These are phyloP conservation scores for Sphaerostilbella broomeana DNA, from an alignment of 2,329 filamentous ascomycete genomes.

Conservation along the genomic window DNA sequence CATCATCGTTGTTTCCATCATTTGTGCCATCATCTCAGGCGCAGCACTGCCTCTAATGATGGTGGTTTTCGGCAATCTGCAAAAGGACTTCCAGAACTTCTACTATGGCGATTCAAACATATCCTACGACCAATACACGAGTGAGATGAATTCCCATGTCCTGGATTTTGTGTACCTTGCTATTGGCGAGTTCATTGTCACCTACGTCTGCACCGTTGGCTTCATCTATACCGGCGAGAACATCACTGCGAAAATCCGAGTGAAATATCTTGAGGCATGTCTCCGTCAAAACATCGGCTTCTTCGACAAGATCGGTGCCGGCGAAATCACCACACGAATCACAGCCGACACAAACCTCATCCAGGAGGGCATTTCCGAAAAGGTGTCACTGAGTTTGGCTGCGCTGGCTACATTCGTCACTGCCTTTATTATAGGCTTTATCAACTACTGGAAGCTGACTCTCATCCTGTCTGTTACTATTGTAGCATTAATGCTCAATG, in stretches of 20 bases:
- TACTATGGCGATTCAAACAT: conserved; percentile 45
- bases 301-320: conserved; percentile 7
- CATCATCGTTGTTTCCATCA: conserved; percentile 53
- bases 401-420: conserved; percentile 68
- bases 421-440: conserved; percentile 73
- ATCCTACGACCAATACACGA: conserved; percentile 36
- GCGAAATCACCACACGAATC: conserved; percentile 1
- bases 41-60: conserved; percentile 76
- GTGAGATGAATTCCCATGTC: background rate
- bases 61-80: conserved; percentile 69
- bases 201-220: conserved; percentile 4
- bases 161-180: conserved; percentile 9
- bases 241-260: background rate
- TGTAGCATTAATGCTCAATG: conserved; percentile 61
- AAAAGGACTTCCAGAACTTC: no score
- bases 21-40: conserved; percentile 64
- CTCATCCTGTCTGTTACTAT: conserved; percentile 71
- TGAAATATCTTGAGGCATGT: background rate
- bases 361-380: conserved; percentile 70
- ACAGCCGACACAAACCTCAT: background rate
- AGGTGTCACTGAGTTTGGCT: conserved; percentile 62
- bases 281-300: conserved; percentile 11
- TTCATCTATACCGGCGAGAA: conserved; percentile 7
- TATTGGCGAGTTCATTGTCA: conserved; percentile 2
- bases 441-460: conserved; percentile 78